These are phyloP conservation scores for Alternaria novae-zelandiae DNA, from an alignment of 2,329 filamentous ascomycete genomes.

Conservation along the genomic window DNA sequence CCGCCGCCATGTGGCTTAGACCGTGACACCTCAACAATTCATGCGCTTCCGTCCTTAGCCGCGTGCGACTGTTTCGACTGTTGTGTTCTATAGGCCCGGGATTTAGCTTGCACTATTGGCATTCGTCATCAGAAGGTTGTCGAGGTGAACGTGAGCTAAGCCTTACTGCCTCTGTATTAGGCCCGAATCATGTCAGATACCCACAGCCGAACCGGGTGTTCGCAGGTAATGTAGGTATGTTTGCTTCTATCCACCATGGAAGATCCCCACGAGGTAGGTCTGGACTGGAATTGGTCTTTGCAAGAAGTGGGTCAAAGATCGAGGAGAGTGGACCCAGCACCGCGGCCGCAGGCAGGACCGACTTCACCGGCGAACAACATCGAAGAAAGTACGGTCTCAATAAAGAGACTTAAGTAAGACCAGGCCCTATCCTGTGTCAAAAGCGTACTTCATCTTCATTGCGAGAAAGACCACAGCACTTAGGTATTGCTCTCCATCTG, in stretches of 20 bases:
- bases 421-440: neutral
- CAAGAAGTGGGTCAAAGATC: neutral
- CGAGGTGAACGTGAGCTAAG: neutral
- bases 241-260: neutral
- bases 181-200: conserved; percentile 2
- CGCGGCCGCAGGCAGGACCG: neutral
- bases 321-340: neutral
- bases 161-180: conserved; percentile 2
- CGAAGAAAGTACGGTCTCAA: neutral
- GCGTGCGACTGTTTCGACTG: conserved; percentile 2
- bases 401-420: neutral
- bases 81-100: conserved; percentile 2
- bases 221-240: neutral
- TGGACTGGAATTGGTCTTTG: neutral
- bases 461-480: neutral
- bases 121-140: neutral
- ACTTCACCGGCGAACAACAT: neutral
- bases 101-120: neutral
- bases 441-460: neutral
- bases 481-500: neutral
- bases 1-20: conserved; percentile 9
- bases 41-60: conserved; percentile 2
- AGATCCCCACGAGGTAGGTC: neutral
- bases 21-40: conserved; percentile 2
- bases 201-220: conserved; percentile 10